Base-by-base conservation (phyloP, 768 basidiomycete species). In the Kwoniella shandongensis region DNA sequence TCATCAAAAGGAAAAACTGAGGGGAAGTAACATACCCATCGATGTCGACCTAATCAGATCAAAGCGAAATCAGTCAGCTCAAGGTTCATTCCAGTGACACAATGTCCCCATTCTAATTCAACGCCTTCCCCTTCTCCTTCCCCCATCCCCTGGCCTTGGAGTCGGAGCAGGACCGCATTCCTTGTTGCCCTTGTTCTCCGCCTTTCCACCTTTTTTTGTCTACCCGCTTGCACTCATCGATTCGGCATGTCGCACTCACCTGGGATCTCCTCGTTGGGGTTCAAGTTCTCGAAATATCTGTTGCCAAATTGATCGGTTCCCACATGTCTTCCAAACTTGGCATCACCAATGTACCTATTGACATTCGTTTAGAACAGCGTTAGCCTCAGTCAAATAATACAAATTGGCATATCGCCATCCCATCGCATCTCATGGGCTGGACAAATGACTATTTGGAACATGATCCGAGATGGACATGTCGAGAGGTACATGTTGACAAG, bases 301-400 rank as follows among this genome's bases (percentile, higher is more conserved):
- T 97, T 97, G 41, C 92, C 94, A 76, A 94, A 91, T 75, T 57
- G 49, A 54, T 76, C 75, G 12, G 59, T 63, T 25, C 75, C 75
- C 35, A 76, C 75, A 48, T 82, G 81, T 64, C 80, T 80, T 11
- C 94, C 94, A 11, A 83, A 85, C 78, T 97, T 98, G 54, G 89
- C 90, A 68, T 97, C 93, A 38, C 91, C 88, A 58, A 96, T 94
- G 74, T 93, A 91, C 70, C 91, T 87, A 38, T n/a, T n/a, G n/a
- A 40, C 22, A 13, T 2, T 17, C 25, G 46, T 45, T 83, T 91
- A 48, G 22, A 18, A 23, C 44, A n/a, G 13, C 49, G 38, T 51
- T n/a, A n/a, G n/a, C n/a, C n/a, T n/a, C n/a, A n/a, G n/a, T n/a
- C n/a, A n/a, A n/a, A n/a, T n/a, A 25, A 36, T 26, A 22, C 22